Base-by-base conservation (phyloP, 2,329 filamentous ascomycete species). In the Exophiala mesophila region DNA sequence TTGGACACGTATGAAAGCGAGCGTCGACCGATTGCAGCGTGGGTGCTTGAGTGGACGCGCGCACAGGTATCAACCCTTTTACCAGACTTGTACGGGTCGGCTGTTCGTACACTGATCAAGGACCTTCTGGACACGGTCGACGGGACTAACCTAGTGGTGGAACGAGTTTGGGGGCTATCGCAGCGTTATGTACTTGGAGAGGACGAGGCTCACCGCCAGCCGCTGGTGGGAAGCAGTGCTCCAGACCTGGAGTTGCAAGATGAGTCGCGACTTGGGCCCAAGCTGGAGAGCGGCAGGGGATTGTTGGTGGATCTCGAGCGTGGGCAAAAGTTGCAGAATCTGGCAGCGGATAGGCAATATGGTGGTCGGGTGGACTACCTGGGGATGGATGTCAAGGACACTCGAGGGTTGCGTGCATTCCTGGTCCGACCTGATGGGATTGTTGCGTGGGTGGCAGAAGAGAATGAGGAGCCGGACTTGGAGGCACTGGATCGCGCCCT, bases 41-140 rank as follows among this genome's bases (percentile, higher is more conserved):
- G 55, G 3, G 59, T 58, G 2, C 57, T 68, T 2, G 62, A 65
- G 10, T 66, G 61, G 63, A 62, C 64, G 32, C 60, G 63, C 16
- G 61, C 64, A 6, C 65, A 68, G 42, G 56, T 62, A 17, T 39
- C 53, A 20, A 52, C 59, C 5, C 43, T 68, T 33, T 42, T 54
- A 39, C 61, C 63, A 3, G 57, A 57, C 18, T 43, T 48, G 3
- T 55, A 57, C 34, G 58, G 57, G 13, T 38, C 36, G 8, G 62
- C 55, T 42, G 54, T 45, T 13, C 32, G 46, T 46, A 28, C 39
- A 45, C 26, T 49, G 34, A 13, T 47, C n/a, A 40, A 35, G 8
- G 45, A 47, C 29, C 35, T 47, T 7, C 34, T 47, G 13, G 28
- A 40, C 31, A 47, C 45, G 3, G 29, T 41, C n/a, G 41, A 44